A percentile compares a stretch with the other conserved stretches of the same genome.
phyloP scores from a whole-genome alignment of 768 basidiomycete genomes.

The Austroboletus eburneus region DNA sequence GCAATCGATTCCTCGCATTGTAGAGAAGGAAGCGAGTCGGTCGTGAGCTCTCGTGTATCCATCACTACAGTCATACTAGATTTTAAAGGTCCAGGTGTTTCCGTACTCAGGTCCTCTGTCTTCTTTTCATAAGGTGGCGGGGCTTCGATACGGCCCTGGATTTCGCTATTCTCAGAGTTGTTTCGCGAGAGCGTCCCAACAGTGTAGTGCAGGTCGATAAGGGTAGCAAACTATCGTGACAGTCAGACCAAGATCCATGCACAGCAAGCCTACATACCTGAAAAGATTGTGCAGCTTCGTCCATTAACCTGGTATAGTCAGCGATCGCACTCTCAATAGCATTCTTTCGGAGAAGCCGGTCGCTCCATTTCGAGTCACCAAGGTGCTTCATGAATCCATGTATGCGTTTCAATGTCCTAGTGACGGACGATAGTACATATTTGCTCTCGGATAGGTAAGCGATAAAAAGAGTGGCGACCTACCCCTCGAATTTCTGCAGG shows the following conservation, averaged over 20 bases:
- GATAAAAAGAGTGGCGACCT: constrained; percentile 5
- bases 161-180: neutral
- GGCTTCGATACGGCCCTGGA: neutral
- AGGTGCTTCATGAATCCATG: constrained; percentile 37
- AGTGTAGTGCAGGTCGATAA: constrained; percentile 45
- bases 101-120: neutral
- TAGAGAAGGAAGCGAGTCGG: neutral
- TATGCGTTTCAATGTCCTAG: constrained; percentile 38
- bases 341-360: constrained; percentile 37
- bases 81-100: neutral
- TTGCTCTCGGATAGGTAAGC: neutral
- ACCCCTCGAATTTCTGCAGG: constrained; percentile 40
- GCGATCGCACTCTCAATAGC: constrained; percentile 38
- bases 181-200: constrained; percentile 23
- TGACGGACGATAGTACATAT: neutral
- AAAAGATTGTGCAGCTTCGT: constrained; percentile 45
- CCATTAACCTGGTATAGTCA: constrained; percentile 32
- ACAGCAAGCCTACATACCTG: constrained; percentile 30
- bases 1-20: constrained; percentile 7
- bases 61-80: neutral
- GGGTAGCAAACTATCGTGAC: constrained; percentile 36
- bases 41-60: constrained; percentile 1
- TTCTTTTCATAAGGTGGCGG: constrained; percentile 22
- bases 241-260: neutral
- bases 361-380: constrained; percentile 39